A percentile compares a stretch with the other conserved stretches of the same genome.
Evolutionary conservation across 805 yeast species (phyloP).

Genomic region (Torulaspora indica): DNA sequence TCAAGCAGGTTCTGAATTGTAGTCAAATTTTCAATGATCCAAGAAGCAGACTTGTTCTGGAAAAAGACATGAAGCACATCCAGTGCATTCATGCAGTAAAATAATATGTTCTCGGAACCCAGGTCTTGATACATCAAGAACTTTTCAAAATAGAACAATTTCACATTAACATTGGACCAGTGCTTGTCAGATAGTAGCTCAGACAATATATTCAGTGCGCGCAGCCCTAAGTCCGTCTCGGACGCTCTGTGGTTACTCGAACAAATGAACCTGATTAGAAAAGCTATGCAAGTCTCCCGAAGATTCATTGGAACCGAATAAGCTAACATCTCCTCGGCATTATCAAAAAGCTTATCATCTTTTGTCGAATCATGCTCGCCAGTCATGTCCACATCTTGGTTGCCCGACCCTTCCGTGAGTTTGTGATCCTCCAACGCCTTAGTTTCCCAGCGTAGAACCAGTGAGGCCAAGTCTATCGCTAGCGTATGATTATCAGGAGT

Average conservation of each 20-base stretch:
- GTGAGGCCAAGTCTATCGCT: conserved; percentile 85
- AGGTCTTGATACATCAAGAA: conserved; percentile 75
- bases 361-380: conserved; percentile 17
- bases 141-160: conserved; percentile 81
- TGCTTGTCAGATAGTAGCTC: conserved; percentile 63
- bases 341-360: not conserved
- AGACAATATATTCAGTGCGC: conserved; percentile 73
- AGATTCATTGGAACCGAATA: conserved; percentile 69
- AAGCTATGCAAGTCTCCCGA: conserved; percentile 86
- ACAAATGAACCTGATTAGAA: conserved; percentile 81
- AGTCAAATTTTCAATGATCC: conserved; percentile 71
- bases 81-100: conserved; percentile 82
- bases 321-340: conserved; percentile 14
- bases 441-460: conserved; percentile 81
- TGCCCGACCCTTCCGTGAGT: conserved; percentile 10
- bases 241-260: conserved; percentile 79
- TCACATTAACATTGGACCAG: conserved; percentile 90
- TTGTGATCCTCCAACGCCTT: conserved; percentile 35
- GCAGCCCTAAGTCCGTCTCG: conserved; percentile 74
- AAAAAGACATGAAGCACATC: conserved; percentile 83
- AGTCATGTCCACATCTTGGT: conserved; percentile 33
- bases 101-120: conserved; percentile 60
- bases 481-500: conserved; percentile 75
- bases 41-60: conserved; percentile 66
- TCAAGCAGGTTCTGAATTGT: conserved; percentile 71